Base-by-base conservation (phyloP, 2,329 filamentous ascomycete genomes). In the Penicillium sp. region DNA sequence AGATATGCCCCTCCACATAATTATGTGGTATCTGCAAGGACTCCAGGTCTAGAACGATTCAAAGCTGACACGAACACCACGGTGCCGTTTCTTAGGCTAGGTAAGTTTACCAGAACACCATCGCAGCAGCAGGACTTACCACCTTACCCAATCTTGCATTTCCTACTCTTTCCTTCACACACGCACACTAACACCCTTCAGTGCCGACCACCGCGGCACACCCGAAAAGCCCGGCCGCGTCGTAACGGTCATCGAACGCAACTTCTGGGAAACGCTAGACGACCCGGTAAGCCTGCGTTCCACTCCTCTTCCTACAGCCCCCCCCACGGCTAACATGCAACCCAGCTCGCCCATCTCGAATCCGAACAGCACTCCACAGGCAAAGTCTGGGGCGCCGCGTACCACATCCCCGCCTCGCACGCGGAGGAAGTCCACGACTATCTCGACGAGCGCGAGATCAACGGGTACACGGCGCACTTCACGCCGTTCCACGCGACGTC, bases 391-490 rank as follows among this genome's bases (percentile, higher is more conserved):
- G 93, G 93, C 42, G 86, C 87, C 11, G 93, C 91, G 49, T 94
- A 96, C 71, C 86, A 91, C 59, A 91, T 95, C 66, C 74, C 77
- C 18, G 67, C 82, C 5, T 73, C 79, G 2, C 78, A 82, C 51
- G 88, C 94, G 15, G 76, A 81, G 45, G 84, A 91, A 69, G 91
- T 96, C 3, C 84, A 87, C 53, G 78, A 83, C 43, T 96, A 96
- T 64, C 86, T 98, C 33, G 90, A 97, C 66, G 91, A 96, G 51
- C 84, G 93, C 31, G 93, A 98, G 68, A 95, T 97, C 61, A 95
- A 97, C 69, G 93, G 93, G 17, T 98, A 98, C 69, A 87, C 83
- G 38, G 94, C 95, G 52, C 90, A 96, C 67, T 87, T 89, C 65
- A 87, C 89, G 18, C 81, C 85, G 0, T 96, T 97, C 64, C 75